Conservation (phyloP, 1,284 basidiomycete species). For the Schizophyllum commune region DNA sequence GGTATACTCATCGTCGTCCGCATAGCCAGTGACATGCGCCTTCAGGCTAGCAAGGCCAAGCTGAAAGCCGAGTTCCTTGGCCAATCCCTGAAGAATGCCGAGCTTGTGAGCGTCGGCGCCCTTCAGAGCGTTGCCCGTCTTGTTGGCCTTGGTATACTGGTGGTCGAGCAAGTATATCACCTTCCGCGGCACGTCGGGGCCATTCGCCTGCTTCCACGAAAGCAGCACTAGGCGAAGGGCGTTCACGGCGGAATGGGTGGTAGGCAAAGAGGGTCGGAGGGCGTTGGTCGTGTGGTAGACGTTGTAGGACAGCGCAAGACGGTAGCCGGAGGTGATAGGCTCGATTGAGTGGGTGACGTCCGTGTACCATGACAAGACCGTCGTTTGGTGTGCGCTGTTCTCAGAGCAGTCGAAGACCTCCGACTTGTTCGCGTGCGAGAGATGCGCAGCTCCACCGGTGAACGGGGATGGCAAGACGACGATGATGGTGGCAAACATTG, state of each 20-base stretch:
- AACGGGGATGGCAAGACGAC: constrained; percentile 36
- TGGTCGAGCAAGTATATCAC: constrained; percentile 20
- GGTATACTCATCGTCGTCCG: constrained; percentile 21
- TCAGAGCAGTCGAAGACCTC: too few species aligned
- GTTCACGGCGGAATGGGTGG: constrained; percentile 7
- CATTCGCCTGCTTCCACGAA: constrained; percentile 10
- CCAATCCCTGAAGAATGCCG: constrained; percentile 9
- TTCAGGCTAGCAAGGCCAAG: constrained; percentile 30
- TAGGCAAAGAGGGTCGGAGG: constrained; percentile 16
- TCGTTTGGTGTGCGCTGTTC: constrained; percentile 21
- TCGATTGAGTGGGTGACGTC: constrained; percentile 38
- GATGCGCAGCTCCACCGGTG: constrained; percentile 31
- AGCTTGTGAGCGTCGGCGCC: constrained; percentile 18
- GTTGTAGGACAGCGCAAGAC: constrained; percentile 39
- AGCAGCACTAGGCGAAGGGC: constrained; percentile 11
- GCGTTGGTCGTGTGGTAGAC: constrained; percentile 24
- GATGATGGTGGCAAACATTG: constrained; percentile 39
- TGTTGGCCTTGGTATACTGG: constrained; percentile 17
- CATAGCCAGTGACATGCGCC: constrained; percentile 23
- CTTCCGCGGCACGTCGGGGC: constrained; percentile 10
- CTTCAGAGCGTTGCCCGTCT: constrained; percentile 16
- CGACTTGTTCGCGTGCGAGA: too few species aligned
- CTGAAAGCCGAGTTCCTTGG: constrained; percentile 14
- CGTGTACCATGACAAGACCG: constrained; percentile 40
- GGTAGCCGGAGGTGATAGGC: constrained; percentile 34